Base-by-base conservation (phyloP, 345 rosid species). In the Nasturtium officinale region DNA sequence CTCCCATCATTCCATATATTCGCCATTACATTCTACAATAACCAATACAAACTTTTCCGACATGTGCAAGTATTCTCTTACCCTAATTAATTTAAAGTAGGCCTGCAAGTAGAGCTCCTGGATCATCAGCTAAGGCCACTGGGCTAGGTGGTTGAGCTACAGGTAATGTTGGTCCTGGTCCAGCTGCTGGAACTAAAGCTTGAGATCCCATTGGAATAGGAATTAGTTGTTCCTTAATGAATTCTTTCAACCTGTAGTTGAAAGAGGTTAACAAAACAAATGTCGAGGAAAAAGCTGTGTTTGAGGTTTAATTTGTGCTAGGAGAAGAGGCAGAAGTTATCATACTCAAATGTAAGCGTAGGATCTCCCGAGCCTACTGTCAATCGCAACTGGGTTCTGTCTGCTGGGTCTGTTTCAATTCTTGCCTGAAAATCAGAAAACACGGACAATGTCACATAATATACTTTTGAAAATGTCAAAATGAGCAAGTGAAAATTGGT, bases 391-490 rank as follows among this genome's bases (percentile, higher is more conserved):
- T 95, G 99, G 17, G 99, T 91, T 7, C 96, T 87, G 71, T 96
- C 99, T 2, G 99, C 89, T 12, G 98, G 99, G 72, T 96, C 99
- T 35, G 99, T 96, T 82, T 96, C 99, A 30, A 96, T 84, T 82
- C 99, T 86, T 18, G 76, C 64, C 99, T 96, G 96, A 9, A 33
- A 63, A 61, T 43, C 15, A 15, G 3, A 43, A 43, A 6, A 15
- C 5, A 48, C 25, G 13, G 20, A 18, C 73, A 28, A 38, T 7
- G 77, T 82, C 70, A 82, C 37, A 52, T 35, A 18, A 20, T 18
- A 55, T 29, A 53, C 23, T 32, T 23, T 17, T 25, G 48, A 43
- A n/a, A n/a, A 13, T 38, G 69, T 26, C 18, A 25, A 63, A 77
- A 69, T 46, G 1, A 13, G 54, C 12, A n/a, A 55, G 47, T 35